Evolutionary conservation across 78 protist genomes (phyloP).

Genomic region (Salpingoeca rosetta): DNA sequence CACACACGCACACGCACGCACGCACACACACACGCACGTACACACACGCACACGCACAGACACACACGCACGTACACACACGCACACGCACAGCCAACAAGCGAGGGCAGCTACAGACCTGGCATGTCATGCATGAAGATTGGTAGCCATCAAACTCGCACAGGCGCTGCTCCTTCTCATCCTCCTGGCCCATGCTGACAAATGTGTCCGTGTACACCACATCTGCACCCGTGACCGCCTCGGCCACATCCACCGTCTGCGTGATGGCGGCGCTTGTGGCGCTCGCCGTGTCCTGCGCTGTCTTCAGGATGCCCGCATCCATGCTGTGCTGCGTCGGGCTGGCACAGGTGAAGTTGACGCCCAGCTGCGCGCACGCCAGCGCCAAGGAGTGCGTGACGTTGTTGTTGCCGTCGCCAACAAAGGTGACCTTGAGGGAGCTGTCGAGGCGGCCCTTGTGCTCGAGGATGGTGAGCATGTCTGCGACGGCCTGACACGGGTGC

Average conservation of each 20-base stretch:
- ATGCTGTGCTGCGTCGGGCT: constrained; percentile 8
- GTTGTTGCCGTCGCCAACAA: constrained; percentile 64
- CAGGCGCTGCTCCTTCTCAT: constrained; percentile 17
- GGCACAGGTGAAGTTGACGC: neutral
- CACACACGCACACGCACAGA: no score
- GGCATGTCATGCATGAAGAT: constrained; percentile 72
- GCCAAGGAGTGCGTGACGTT: constrained; percentile 31
- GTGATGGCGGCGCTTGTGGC: constrained; percentile 16
- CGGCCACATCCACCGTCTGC: constrained; percentile 11
- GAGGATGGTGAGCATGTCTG: constrained; percentile 57
- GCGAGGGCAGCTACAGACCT: no score
- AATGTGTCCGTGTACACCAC: constrained; percentile 61
- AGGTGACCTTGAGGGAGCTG: constrained; percentile 36
- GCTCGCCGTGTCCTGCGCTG: neutral
- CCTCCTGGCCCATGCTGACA: constrained; percentile 54
- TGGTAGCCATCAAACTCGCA: constrained; percentile 36
- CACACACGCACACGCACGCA: no score
- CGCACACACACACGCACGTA: no score
- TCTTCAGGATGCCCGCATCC: constrained; percentile 15
- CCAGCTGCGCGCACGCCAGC: constrained; percentile 6
- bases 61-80: no score
- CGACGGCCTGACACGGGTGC: constrained; percentile 70
- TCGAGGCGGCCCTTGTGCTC: constrained; percentile 2
- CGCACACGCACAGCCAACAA: no score
- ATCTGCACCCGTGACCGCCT: constrained; percentile 48